Evolutionary conservation across 2,329 filamentous ascomycete species (phyloP).

Genomic region (Trichothecium sympodiale): DNA sequence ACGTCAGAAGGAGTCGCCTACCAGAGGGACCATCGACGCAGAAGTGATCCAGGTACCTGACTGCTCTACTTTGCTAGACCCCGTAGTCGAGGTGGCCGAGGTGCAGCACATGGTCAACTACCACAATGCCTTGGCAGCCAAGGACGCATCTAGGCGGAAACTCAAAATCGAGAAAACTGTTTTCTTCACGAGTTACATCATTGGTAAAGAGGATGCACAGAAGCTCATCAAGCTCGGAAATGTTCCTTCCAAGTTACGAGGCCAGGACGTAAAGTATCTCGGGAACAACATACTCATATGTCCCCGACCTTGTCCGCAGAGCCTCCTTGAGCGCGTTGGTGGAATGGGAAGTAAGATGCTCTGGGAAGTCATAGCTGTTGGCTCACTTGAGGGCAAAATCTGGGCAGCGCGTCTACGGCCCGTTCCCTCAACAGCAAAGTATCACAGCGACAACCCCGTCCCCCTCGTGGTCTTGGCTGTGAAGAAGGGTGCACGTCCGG

Average conservation of each 20-base stretch:
- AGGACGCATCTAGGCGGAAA: slow-evolving; percentile 21
- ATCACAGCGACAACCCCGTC: slow-evolving; percentile 68
- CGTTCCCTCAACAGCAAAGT: slow-evolving; percentile 52
- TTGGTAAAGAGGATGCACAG: slow-evolving; percentile 60
- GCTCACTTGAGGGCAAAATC: slow-evolving; percentile 64
- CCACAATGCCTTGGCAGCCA: slow-evolving; percentile 54
- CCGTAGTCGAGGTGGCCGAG: slow-evolving; percentile 68
- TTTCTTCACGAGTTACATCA: slow-evolving; percentile 87
- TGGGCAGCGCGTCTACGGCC: slow-evolving; percentile 80
- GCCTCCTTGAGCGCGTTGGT: slow-evolving; percentile 71
- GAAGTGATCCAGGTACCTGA: slow-evolving; percentile 85
- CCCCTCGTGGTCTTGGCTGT: slow-evolving; percentile 78
- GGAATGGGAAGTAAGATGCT: slow-evolving; percentile 73
- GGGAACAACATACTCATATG: slow-evolving; percentile 89
- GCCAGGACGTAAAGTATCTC: slow-evolving; percentile 66
- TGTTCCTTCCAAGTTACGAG: slow-evolving; percentile 34
- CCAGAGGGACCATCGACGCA: slow-evolving; percentile 55
- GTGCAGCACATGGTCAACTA: slow-evolving; percentile 82
- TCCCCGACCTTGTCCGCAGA: slow-evolving; percentile 59
- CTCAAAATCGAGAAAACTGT: slow-evolving; percentile 77
- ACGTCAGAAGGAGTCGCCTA: slow-evolving; percentile 32
- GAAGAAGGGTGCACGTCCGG: slow-evolving; percentile 61
- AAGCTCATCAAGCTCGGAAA: slow-evolving; percentile 60
- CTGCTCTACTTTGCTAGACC: slow-evolving; percentile 60
- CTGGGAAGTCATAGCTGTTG: slow-evolving; percentile 75